phyloP scores from a whole-genome alignment of 495 filamentous ascomycete species.

The Penicilliopsis zonata region DNA sequence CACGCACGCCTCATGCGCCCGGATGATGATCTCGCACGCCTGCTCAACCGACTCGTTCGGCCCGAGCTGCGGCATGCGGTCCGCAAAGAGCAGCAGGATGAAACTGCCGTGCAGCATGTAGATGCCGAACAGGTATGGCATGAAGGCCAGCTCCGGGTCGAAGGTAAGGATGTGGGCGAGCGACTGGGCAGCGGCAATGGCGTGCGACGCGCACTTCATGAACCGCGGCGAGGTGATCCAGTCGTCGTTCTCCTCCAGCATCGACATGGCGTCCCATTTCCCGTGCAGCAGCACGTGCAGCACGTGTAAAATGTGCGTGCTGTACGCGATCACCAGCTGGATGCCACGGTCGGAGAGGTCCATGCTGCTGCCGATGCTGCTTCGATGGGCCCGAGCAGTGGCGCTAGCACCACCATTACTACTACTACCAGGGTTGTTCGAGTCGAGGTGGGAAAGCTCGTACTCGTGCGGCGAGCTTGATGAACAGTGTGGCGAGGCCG shows the following conservation, averaged over 20 bases:
- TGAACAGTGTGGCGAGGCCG: too few relatives aligned
- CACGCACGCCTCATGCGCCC: conserved; percentile 48
- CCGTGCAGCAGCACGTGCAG: conserved; percentile 44
- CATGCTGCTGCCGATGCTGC: conserved; percentile 1
- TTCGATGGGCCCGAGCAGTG: not conserved
- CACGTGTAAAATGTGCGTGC: conserved; percentile 43
- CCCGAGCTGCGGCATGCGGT: conserved; percentile 40
- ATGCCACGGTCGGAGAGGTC: not conserved
- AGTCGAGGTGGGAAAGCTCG: not conserved
- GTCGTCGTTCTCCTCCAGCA: conserved; percentile 44
- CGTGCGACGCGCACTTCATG: conserved; percentile 38
- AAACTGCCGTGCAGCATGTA: conserved; percentile 49
- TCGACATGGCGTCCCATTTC: conserved; percentile 47
- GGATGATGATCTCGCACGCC: conserved; percentile 45
- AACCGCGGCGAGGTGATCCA: conserved; percentile 46
- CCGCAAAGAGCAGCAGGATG: conserved; percentile 42
- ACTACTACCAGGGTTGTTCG: not conserved
- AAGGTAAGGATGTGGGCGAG: conserved; percentile 40
- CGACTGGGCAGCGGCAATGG: conserved; percentile 40
- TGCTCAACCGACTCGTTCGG: conserved; percentile 37
- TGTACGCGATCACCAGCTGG: conserved; percentile 11
- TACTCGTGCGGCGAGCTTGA: not conserved
- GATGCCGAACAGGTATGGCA: conserved; percentile 51
- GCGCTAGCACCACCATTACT: not conserved
- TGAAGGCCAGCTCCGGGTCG: conserved; percentile 46